Base-by-base conservation (phyloP, 768 basidiomycete genomes). In the Lanmaoa rubissima region DNA sequence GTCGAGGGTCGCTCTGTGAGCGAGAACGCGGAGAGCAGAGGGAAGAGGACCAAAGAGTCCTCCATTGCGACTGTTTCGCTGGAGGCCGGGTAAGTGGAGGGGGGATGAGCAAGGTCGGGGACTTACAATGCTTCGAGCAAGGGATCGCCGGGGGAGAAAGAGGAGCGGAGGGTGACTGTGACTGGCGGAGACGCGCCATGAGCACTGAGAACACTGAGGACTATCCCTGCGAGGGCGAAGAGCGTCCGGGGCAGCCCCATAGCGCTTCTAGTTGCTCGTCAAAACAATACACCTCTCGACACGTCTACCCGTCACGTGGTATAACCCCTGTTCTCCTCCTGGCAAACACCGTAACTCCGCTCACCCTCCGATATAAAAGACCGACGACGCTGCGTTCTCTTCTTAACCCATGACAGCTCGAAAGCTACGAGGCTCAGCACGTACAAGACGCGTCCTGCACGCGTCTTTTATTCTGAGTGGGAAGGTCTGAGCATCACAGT, bases 41-140 rank as follows among this genome's bases (percentile, higher is more conserved):
- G 84, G 69, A 95, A 93, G 75, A 93, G 93, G 16, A 82, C 75
- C 19, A 80, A 68, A 1, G 88, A 82, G 48, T 86, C 82, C 69
- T 96, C 91, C 44, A 87, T 70, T 8, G 88, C 74, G 14, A 94
- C 78, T 0, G 92, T 85, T 73, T 99, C 96, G 39, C 96, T 98
- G 32, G n/a, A 39, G 10, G 16, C 12, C 11, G 10, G 38, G 47
- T 65, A 36, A 66, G 59, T 31, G 24, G 11, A 32, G 24, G 31
- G 11, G 14, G 6, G 8, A 8, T n/a, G 31, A 12, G 19, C 11
- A 48, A 44, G n/a, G 46, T 6, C 21, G 28, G 34, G 17, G 43
- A 68, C 70, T 55, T 45, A 72, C 70, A 72, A 41, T 34, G 70
- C 70, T 45, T 72, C 70, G 16, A 72, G 60, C 19, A 72, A 51